These are phyloP conservation scores for Hirsutella thompsonii DNA, from an alignment of 2,329 filamentous ascomycete genomes.

Conservation along the genomic window DNA sequence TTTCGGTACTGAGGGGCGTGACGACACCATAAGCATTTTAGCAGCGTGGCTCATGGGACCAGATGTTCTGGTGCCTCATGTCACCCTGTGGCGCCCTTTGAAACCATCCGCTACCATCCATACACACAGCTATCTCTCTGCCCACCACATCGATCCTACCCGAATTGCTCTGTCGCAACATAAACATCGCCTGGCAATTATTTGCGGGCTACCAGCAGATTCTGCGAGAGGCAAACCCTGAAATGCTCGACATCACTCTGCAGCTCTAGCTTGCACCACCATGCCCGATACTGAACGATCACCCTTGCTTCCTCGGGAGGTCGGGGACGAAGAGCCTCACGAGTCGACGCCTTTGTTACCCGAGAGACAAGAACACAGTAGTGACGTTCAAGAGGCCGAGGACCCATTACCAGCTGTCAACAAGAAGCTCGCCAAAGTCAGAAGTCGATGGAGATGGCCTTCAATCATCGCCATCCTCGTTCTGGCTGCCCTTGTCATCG, in stretches of 20 bases:
- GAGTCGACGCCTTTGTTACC: conserved; percentile 43
- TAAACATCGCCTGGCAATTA: too few species aligned
- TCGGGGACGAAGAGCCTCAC: conserved; percentile 12
- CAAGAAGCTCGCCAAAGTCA: conserved; percentile 13
- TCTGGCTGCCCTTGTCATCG: conserved; percentile 48
- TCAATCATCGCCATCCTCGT: conserved; percentile 60
- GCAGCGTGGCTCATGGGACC: too few species aligned
- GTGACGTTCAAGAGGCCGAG: conserved; percentile 22
- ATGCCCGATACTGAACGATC: conserved; percentile 34
- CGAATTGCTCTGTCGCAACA: too few species aligned
- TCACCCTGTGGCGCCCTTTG: too few species aligned
- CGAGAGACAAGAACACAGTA: conserved; percentile 6
- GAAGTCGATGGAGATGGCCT: conserved; percentile 46
- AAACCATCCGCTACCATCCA: too few species aligned
- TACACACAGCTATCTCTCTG: too few species aligned
- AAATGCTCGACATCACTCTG: not conserved
- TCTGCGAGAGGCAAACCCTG: not conserved
- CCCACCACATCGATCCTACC: too few species aligned
- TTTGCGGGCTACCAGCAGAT: not conserved
- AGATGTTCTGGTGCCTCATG: too few species aligned
- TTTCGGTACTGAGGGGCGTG: too few species aligned
- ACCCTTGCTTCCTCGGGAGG: conserved; percentile 27
- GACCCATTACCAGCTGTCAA: conserved; percentile 9
- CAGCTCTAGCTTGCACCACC: conserved; percentile 4
- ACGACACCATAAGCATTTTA: too few species aligned